Evolutionary conservation across 441 rosid genomes (phyloP).

Genomic region (Pelargonium fulgidum): DNA sequence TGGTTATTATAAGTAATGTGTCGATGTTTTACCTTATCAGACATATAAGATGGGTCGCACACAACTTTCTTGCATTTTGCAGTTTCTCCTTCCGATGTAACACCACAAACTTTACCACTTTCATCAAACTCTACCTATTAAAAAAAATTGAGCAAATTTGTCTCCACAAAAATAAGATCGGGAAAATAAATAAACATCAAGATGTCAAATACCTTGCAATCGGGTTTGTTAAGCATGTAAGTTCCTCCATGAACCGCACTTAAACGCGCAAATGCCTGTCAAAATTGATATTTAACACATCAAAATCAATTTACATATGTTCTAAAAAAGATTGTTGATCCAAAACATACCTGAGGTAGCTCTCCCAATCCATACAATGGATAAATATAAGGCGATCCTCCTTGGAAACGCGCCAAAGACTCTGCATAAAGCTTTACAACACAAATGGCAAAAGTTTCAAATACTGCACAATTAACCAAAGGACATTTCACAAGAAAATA

Average conservation of each 20-base stretch:
- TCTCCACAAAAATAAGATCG: too few relatives aligned
- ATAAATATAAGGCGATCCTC: constrained; percentile 84
- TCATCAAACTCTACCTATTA: constrained; percentile 53
- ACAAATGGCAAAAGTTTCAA: neutral
- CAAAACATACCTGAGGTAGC: constrained; percentile 66
- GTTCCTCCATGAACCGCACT: constrained; percentile 78
- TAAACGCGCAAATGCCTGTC: constrained; percentile 63
- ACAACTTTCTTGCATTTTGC: constrained; percentile 72
- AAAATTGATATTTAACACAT: neutral
- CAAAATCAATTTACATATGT: neutral
- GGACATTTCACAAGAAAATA: neutral
- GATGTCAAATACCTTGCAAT: constrained; percentile 44
- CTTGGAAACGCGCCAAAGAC: constrained; percentile 81
- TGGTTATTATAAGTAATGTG: too few relatives aligned
- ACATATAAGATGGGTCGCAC: constrained; percentile 64
- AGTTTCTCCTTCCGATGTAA: constrained; percentile 62
- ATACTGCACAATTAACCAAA: neutral
- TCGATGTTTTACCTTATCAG: constrained; percentile 39
- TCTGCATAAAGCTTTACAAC: constrained; percentile 52
- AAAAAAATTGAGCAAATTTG: too few relatives aligned
- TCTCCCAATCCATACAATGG: constrained; percentile 88
- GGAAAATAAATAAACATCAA: neutral
- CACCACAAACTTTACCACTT: constrained; percentile 53
- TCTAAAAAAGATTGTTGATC: too few relatives aligned
- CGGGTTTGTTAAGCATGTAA: constrained; percentile 72